phyloP scores from a whole-genome alignment of 306 rosid genomes.

The Cajanus cajan region DNA sequence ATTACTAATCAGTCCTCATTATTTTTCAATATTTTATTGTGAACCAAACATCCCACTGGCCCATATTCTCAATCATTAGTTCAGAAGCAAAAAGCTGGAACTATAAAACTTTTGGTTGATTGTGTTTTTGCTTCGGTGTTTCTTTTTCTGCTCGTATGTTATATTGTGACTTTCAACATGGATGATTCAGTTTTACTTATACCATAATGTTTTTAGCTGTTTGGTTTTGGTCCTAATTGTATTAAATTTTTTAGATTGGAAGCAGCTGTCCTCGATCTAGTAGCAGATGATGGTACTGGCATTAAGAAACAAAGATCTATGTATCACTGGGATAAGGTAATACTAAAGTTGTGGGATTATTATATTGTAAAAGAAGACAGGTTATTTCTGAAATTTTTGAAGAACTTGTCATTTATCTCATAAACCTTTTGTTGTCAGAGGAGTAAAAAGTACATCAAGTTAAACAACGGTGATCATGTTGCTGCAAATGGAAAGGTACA shows the following conservation, averaged over 20 bases:
- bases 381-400: background rate
- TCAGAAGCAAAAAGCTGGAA: slow-evolving; percentile 9
- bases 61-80: background rate
- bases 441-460: slow-evolving; percentile 83
- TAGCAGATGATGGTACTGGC: slow-evolving; percentile 81
- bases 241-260: slow-evolving; percentile 61
- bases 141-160: slow-evolving; percentile 7
- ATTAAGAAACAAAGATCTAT: slow-evolving; percentile 82
- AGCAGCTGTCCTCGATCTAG: slow-evolving; percentile 83
- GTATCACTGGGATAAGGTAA: slow-evolving; percentile 95
- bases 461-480: slow-evolving; percentile 83
- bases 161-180: slow-evolving; percentile 3
- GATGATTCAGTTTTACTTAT: slow-evolving; percentile 17
- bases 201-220: background rate
- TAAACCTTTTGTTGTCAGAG: slow-evolving; percentile 59
- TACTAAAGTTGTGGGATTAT: background rate
- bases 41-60: background rate
- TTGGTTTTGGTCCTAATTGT: slow-evolving; percentile 32
- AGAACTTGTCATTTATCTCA: slow-evolving; percentile 14
- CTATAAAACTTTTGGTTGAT: background rate
- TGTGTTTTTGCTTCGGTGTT: slow-evolving; percentile 4
- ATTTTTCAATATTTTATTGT: background rate
- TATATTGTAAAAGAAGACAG: background rate
- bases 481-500: slow-evolving; percentile 93
- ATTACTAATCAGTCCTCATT: background rate